These are phyloP conservation scores for Tritrichomonas foetus DNA, from an alignment of 208 protist genomes.

Conservation along the genomic window DNA sequence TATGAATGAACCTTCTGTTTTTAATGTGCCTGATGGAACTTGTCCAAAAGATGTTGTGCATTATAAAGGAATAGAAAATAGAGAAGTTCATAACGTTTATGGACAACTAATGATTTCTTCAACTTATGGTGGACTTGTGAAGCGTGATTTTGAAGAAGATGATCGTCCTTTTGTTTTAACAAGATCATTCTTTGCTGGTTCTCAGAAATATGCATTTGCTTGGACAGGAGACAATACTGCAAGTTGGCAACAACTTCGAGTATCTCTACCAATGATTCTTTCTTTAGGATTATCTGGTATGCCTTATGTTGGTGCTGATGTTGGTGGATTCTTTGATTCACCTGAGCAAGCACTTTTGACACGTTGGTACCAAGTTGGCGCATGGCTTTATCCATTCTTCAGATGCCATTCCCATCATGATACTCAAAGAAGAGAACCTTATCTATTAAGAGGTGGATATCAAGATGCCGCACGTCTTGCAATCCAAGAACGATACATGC, in stretches of 20 bases:
- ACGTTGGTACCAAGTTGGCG: slow-evolving; percentile 90
- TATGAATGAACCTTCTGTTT: slow-evolving; percentile 97
- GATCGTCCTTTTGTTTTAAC: slow-evolving; percentile 91
- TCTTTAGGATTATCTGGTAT: slow-evolving; percentile 83
- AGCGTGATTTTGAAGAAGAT: slow-evolving; percentile 55
- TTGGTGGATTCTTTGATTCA: slow-evolving; percentile 93
- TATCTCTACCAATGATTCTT: slow-evolving; percentile 84
- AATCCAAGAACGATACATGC: slow-evolving; percentile 68
- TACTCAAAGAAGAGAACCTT: slow-evolving; percentile 91
- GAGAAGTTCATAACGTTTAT: slow-evolving; percentile 95
- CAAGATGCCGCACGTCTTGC: slow-evolving; percentile 50
- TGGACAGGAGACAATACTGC: slow-evolving; percentile 97
- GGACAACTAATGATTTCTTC: slow-evolving; percentile 68
- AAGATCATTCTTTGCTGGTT: slow-evolving; percentile 93
- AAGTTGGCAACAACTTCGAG: slow-evolving; percentile 82
- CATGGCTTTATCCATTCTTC: slow-evolving; percentile 91
- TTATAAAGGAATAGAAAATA: slow-evolving; percentile 71
- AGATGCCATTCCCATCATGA: slow-evolving; percentile 87
- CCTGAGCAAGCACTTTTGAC: slow-evolving; percentile 83
- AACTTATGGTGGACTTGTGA: slow-evolving; percentile 67
- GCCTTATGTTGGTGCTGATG: slow-evolving; percentile 84
- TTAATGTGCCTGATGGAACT: slow-evolving; percentile 79
- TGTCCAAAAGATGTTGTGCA: slow-evolving; percentile 80
- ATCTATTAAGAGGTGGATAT: slow-evolving; percentile 74
- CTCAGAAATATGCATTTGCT: slow-evolving; percentile 85